These are phyloP conservation scores for Conoideocrella luteorostrata DNA, from an alignment of 2,329 filamentous ascomycete genomes.

Conservation along the genomic window DNA sequence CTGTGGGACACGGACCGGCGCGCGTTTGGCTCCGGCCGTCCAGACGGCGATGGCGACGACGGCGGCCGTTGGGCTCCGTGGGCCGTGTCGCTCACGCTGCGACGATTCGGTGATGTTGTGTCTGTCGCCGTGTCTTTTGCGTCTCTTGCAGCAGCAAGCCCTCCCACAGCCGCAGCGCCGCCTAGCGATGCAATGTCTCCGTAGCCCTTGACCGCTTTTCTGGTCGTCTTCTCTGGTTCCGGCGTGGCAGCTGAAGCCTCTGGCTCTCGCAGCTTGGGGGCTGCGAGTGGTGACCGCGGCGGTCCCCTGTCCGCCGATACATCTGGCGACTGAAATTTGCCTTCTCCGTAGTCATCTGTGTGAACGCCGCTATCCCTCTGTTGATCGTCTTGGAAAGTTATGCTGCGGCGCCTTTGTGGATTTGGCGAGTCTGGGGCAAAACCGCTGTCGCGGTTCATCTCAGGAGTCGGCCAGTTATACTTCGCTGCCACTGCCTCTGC, in stretches of 20 bases:
- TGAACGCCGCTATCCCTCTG: slow-evolving; percentile 53
- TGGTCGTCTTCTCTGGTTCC: slow-evolving; percentile 38
- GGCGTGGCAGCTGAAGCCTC: slow-evolving; percentile 29
- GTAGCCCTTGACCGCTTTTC: slow-evolving; percentile 21
- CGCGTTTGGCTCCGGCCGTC: slow-evolving; percentile 18
- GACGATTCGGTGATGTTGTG: too few species aligned
- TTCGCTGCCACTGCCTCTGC: slow-evolving; percentile 29
- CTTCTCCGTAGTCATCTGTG: slow-evolving; percentile 40
- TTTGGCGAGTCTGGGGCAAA: slow-evolving; percentile 36
- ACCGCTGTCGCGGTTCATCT: slow-evolving; percentile 30
- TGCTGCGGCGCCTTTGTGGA: slow-evolving; percentile 29
- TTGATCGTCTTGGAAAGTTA: slow-evolving; percentile 25
- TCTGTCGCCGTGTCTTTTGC: slow-evolving; percentile 10
- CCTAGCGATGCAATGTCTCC: slow-evolving; percentile 16
- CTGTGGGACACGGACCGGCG: slow-evolving; percentile 46
- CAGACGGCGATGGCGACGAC: background rate
- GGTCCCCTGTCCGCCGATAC: slow-evolving; percentile 19
- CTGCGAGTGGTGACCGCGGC: slow-evolving; percentile 27
- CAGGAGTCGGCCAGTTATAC: slow-evolving; percentile 19
- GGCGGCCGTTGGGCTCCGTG: too few species aligned
- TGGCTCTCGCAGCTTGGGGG: slow-evolving; percentile 35
- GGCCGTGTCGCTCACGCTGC: slow-evolving; percentile 10
- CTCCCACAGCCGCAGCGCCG: slow-evolving; percentile 1
- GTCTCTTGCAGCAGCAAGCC: slow-evolving; percentile 1
- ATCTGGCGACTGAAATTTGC: slow-evolving; percentile 22